Base-by-base conservation (phyloP, 768 basidiomycete species). In the Lactarius sp. region DNA sequence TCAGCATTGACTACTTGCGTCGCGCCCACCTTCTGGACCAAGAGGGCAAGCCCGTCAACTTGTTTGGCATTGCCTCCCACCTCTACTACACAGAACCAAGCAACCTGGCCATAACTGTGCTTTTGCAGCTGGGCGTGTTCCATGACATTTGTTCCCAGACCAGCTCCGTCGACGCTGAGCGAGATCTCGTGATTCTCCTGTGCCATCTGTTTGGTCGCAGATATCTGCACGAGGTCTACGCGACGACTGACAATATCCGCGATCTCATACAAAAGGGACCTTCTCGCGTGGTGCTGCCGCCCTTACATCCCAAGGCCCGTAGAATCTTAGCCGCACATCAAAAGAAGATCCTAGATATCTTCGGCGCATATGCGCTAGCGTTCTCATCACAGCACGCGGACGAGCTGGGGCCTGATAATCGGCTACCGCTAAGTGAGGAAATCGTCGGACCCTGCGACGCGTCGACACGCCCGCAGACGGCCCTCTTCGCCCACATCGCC, bases 1-100 rank as follows among this genome's bases (percentile, higher is more conserved):
- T 90, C 75, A 82, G 81, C 62, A 83, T 90, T 54, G 88, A 90
- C 64, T 88, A 87, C 66, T 78, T 90, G 10, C 79, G 85, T 42
- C 82, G 85, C 6, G 72, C 79, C 6, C 76, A 80, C 46, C 75
- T 90, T 18, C 71, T 89, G 47, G 79, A 83, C 57, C 73, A 73
- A 41, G 70, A 73, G 18, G 88, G 88, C 18, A 79, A 75, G 47
- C 85, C 85, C 0, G 78, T 85, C 68, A 82, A 85, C 63, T 73
- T 86, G 6, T 83, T 81, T 62, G 80, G 77, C 0, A 74, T 85
- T 12, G 80, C 81, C 0, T 75, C 82, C 1, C 83, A 82, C 64
- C 74, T 85, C 36, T 84, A 84, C 76, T 84, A 86, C 68, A 82
- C 83, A 1, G 87, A 90, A 71, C 87, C 88, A 1, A 82, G 80